A percentile compares a stretch with the other conserved stretches of the same genome.
Conservation (phyloP, 176 grass and related monocot species). For the Poa annua region DNA sequence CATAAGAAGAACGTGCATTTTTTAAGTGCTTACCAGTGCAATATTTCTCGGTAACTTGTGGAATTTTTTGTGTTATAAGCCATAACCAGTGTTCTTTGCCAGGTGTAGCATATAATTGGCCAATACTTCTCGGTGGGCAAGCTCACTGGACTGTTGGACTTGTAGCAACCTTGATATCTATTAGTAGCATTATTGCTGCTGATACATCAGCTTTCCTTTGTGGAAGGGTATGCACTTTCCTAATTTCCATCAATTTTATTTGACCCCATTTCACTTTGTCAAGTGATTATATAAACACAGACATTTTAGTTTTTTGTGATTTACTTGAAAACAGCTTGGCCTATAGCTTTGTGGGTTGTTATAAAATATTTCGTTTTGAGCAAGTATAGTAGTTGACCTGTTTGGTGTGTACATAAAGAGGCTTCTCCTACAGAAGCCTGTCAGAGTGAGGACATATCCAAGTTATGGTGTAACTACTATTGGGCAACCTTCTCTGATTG, state of each 20-base stretch:
- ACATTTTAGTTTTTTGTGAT: background rate
- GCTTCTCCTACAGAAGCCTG: background rate
- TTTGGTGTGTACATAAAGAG: background rate
- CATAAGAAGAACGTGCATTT: background rate
- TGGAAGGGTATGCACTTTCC: slow-evolving; percentile 73
- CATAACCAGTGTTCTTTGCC: slow-evolving; percentile 42
- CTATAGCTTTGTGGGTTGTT: slow-evolving; percentile 17
- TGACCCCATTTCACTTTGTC: slow-evolving; percentile 18
- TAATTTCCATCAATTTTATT: slow-evolving; percentile 15
- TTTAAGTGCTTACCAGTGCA: background rate
- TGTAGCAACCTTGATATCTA: slow-evolving; percentile 91
- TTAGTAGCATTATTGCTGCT: slow-evolving; percentile 95
- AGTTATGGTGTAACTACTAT: slow-evolving; percentile 20
- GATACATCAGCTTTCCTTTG: slow-evolving; percentile 95
- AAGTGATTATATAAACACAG: background rate
- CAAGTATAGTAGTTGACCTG: background rate
- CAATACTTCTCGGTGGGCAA: slow-evolving; percentile 87
- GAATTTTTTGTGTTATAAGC: background rate
- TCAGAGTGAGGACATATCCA: slow-evolving; percentile 4
- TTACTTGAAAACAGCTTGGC: slow-evolving; percentile 16
- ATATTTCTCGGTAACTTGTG: no score
- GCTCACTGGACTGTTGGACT: slow-evolving; percentile 95
- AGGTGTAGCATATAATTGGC: slow-evolving; percentile 77
- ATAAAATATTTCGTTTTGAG: background rate
- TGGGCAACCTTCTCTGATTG: background rate